These are phyloP conservation scores for Sporisorium graminicola DNA, from an alignment of 1,284 basidiomycete genomes.

Conservation along the genomic window DNA sequence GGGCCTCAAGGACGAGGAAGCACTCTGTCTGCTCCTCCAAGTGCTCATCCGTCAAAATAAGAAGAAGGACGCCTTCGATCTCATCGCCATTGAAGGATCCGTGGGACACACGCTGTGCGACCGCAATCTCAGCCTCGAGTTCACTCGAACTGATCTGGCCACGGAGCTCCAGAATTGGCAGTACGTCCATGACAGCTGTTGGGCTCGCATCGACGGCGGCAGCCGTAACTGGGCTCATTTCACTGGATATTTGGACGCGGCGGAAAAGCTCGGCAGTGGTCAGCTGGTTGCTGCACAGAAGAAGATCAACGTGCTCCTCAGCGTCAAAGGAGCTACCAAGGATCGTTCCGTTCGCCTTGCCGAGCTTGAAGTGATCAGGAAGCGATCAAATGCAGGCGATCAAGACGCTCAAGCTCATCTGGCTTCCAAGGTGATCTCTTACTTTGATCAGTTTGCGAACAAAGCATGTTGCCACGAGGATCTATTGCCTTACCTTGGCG, in stretches of 20 bases:
- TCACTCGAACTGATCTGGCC: conserved; percentile 62
- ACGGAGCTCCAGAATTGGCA: conserved; percentile 51
- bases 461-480: conserved; percentile 90
- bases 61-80: conserved; percentile 74
- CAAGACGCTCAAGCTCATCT: conserved; percentile 16
- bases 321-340: conserved; percentile 77
- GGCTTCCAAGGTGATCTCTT: conserved; percentile 69
- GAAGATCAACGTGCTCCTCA: conserved; percentile 27
- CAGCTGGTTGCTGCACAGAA: conserved; percentile 33
- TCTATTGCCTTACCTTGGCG: conserved; percentile 76
- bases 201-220: conserved; percentile 63
- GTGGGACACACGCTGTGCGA: conserved; percentile 77
- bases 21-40: conserved; percentile 79
- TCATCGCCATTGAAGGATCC: conserved; percentile 73
- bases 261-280: conserved; percentile 34
- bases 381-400: conserved; percentile 4
- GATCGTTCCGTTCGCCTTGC: conserved; percentile 80
- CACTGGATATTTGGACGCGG: conserved; percentile 28
- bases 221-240: conserved; percentile 47
- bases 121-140: conserved; percentile 79
- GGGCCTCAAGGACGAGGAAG: conserved; percentile 79
- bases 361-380: conserved; percentile 72
- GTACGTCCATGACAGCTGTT: conserved; percentile 79
- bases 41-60: conserved; percentile 77
- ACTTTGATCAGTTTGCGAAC: conserved; percentile 80